These are phyloP conservation scores for Luffa aegyptiaca DNA, from an alignment of 306 rosid genomes.

Conservation along the genomic window DNA sequence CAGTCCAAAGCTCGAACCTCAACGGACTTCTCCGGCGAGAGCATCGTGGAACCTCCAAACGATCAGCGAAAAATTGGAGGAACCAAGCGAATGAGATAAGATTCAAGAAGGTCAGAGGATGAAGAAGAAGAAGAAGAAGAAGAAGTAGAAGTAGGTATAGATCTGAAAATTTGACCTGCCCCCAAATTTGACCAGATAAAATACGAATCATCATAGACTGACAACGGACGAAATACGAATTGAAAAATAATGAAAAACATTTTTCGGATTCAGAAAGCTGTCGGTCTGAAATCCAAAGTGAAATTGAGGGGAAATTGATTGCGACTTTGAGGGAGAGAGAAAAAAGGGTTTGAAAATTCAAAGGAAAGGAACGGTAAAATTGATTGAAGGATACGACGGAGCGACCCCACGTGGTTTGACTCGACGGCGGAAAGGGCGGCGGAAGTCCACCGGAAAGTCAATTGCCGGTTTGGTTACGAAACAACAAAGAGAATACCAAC, in stretches of 20 bases:
- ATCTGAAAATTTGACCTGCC: slow-evolving; percentile 9
- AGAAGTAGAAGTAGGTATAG: background rate
- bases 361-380: background rate
- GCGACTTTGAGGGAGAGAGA: background rate
- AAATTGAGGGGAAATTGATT: background rate
- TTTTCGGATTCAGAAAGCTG: background rate
- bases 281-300: background rate
- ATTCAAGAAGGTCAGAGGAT: slow-evolving; percentile 1
- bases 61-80: background rate
- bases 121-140: background rate
- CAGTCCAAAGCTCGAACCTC: slow-evolving; percentile 62
- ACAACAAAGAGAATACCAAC: background rate
- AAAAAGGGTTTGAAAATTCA: background rate
- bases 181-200: slow-evolving; percentile 9
- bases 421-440: background rate
- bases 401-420: slow-evolving; percentile 2
- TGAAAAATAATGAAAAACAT: slow-evolving; percentile 3
- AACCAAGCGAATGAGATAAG: background rate
- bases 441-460: background rate
- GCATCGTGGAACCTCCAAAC: slow-evolving; percentile 9
- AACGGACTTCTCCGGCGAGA: slow-evolving; percentile 29
- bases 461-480: background rate
- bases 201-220: background rate
- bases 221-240: background rate
- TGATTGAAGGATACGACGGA: background rate